Base-by-base conservation (phyloP, 1,284 basidiomycete genomes). In the Schizopora paradoxa region DNA sequence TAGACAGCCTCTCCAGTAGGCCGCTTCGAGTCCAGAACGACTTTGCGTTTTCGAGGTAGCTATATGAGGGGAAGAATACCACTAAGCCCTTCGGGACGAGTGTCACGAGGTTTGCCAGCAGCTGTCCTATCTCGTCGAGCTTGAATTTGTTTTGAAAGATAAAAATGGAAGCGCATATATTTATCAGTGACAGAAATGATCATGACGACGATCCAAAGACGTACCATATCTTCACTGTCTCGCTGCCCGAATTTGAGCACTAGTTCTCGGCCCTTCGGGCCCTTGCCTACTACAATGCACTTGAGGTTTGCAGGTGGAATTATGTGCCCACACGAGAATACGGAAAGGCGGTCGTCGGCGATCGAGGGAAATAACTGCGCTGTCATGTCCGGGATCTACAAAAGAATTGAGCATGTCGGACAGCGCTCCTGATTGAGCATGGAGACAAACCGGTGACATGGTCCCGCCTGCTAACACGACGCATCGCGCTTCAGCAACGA, bases 401-500 rank as follows among this genome's bases (percentile, higher is more conserved):
- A 28, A 19, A 41, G 16, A 11, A 41, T 11, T 34, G 11, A 42
- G n/a, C 4, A 31, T 19, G 22, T 19, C 7, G 27, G n/a, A 26
- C 5, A n/a, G 18, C 40, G 38, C 35, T 41, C 26, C 35, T 32
- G 40, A 26, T 23, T 27, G 26, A 14, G 13, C 42, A 16, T 13
- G 6, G 26, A 16, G 10, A 55, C 70, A 47, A 56, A 93, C 90
- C 6, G 95, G 95, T 31, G 91, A 92, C 95, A 99, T 98, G 0
- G 95, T 99, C 2, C 95, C 95, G 6, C 95, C 95, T 0, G 94
- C 93, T 11, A 99, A 70, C 19, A 99, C 69, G 6, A 99, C 82
- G 1, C 86, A 78, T 27, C 91, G 71, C 0, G 93, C 91, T 38
- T 75, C 70, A 19, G 90, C 79, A 1, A 92, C 77, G 1, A 99